Evolutionary conservation across 176 grass and related monocot species (phyloP), one percentile per base, ranked within the genome.

Genomic region (Stipa capillata): DNA sequence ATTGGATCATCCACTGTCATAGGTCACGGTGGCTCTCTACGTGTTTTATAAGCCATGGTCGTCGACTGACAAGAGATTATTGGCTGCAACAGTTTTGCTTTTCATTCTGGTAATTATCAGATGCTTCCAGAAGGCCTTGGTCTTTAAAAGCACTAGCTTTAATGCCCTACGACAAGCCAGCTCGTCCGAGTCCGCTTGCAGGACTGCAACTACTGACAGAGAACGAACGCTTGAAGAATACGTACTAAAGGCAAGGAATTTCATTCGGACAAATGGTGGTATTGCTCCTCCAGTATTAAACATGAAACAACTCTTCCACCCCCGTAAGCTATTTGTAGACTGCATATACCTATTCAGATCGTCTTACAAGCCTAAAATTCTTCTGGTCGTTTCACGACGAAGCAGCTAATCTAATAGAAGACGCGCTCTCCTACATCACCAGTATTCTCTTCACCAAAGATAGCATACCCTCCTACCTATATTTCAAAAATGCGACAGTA

Each of bases 1-100:
- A n/a, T n/a, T n/a, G n/a, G n/a, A n/a, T n/a, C n/a, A 1, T 24
- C 0, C n/a, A n/a, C n/a, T n/a, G n/a, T n/a, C n/a, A n/a, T n/a
- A n/a, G n/a, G n/a, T n/a, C n/a, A n/a, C 59, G 16, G 40, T 72
- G 15, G 37, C 41, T 5, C 10, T 54, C 0, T 47, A 33, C 32
- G 66, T 60, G 4, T 82, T 82, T 13, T 72, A 39, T 7, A 47
- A 24, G 20, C 36, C 67, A 18, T 82, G 79, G 53, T 36, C 65
- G 7, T 31, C 0, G 79, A 81, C 1, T 60, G 3, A n/a, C n/a
- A n/a, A n/a, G 39, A 59, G 40, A 40, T 7, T 81, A 17, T 10
- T 59, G 0, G 52, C 6, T 10, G 13, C 65, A 1, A 51, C 39
- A 6, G 25, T 81, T 58, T 1, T 69, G 17, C 41, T 81, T 1